phyloP scores from a whole-genome alignment of 177 flowering plant species.

The Vitis hybrid region DNA sequence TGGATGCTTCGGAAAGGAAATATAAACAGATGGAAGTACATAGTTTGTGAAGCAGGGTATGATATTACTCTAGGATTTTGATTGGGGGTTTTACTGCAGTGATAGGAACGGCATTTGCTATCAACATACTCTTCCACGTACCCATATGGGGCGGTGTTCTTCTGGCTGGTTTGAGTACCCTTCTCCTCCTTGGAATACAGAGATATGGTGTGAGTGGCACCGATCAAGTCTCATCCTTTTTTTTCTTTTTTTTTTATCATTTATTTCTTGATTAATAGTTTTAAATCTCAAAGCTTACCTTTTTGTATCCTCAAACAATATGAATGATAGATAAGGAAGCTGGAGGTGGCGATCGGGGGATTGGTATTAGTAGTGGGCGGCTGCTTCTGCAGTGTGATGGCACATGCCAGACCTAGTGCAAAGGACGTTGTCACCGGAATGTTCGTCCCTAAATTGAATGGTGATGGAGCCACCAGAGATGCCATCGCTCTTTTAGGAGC shows the following conservation, averaged over 20 bases:
- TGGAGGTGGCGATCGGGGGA: constrained; percentile 19
- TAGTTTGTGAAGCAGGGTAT: neutral
- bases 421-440: constrained; percentile 6
- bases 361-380: constrained; percentile 21
- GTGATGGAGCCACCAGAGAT: constrained; percentile 16
- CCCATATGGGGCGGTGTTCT: constrained; percentile 14
- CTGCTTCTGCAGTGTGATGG: constrained; percentile 24
- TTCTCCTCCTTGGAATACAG: constrained; percentile 20
- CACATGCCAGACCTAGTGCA: constrained; percentile 15
- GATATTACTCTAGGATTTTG: too few relatives aligned
- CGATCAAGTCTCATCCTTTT: neutral
- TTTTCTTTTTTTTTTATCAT: neutral
- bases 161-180: constrained; percentile 7
- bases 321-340: constrained; percentile 23
- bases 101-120: constrained; percentile 21
- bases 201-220: constrained; percentile 18
- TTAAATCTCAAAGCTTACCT: neutral
- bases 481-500: constrained; percentile 35
- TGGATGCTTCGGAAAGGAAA: neutral
- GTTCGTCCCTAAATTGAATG: too few relatives aligned
- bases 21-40: neutral
- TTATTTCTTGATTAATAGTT: neutral
- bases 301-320: neutral
- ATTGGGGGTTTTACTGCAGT: constrained; percentile 6
- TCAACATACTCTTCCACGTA: constrained; percentile 12